Base-by-base conservation (phyloP, 441 rosid genomes). In the Brassica balearica region DNA sequence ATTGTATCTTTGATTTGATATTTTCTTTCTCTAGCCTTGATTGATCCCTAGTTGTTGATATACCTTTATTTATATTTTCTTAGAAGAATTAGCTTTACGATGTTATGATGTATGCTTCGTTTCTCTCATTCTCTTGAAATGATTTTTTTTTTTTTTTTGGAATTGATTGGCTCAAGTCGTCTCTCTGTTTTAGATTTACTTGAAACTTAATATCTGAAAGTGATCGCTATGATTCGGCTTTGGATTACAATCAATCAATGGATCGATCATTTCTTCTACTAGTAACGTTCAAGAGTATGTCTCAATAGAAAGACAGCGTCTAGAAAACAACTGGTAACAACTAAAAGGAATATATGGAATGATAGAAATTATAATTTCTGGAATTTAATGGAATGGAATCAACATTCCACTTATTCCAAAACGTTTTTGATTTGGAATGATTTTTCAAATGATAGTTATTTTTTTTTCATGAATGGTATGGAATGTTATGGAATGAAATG, bases 211-310 rank as follows among this genome's bases (percentile, higher is more conserved):
- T 12, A 46, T 46, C 15, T 46, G 55, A 46, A 46, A 46, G 17
- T 15, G 15, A 12, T 46, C 55, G 15, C 55, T n/a, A 46, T 46
- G 15, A 46, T 46, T 46, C 15, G 55, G n/a, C 55, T 46, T 46
- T 46, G 55, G 15, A 43, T 43, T 3, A 43, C 14, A 43, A 43
- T 3, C n/a, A 10, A 11, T 10, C 68, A 23, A 22, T 22, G 36
- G 58, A 46, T 46, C 38, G 59, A 46, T 23, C 38, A 48, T 23
- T 23, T 48, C 60, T 46, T 23, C 60, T 51, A 51, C 58, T 48
- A 48, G 15, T 27, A 15, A 56, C 61, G 8, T 65, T 65, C 38
- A 22, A 55, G 34, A 63, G 69, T 72, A 43, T 46, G 17, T 56
- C 19, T 51, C 58, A 15, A 6, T 34, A 12, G 63, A 53, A 15